Percentiles rank a stretch among this genome's conserved stretches.
Conservation (phyloP, 2,329 filamentous ascomycete species). For the Coniochaeta pulveracea region DNA sequence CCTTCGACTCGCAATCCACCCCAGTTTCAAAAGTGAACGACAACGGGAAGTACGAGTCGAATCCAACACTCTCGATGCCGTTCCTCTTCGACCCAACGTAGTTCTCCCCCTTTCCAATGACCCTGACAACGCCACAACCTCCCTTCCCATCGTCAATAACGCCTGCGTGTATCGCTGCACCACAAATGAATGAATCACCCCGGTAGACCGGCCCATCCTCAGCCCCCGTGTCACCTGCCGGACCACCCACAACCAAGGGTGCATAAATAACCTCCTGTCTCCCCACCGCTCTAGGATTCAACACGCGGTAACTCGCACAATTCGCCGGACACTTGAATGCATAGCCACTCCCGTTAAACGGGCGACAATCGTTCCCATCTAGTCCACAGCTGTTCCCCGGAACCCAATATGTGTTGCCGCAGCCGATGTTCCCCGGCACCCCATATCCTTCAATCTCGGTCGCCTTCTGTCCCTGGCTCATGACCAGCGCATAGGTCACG, state of each 20-base stretch:
- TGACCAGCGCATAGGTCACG: constrained; percentile 55
- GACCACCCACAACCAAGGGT: constrained; percentile 59
- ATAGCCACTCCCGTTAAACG: constrained; percentile 59
- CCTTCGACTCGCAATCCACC: constrained; percentile 57
- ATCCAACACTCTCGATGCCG: constrained; percentile 65
- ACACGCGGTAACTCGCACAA: constrained; percentile 52
- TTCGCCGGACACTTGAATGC: constrained; percentile 66
- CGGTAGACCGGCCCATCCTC: constrained; percentile 65
- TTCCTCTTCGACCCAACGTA: constrained; percentile 55
- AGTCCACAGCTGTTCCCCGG: constrained; percentile 62
- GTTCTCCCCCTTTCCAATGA: constrained; percentile 49
- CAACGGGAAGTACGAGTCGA: constrained; percentile 82
- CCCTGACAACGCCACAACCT: constrained; percentile 59
- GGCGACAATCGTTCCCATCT: constrained; percentile 63
- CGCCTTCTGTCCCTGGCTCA: constrained; percentile 47
- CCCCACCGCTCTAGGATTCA: constrained; percentile 68
- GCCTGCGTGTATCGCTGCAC: constrained; percentile 64
- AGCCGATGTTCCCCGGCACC: constrained; percentile 52
- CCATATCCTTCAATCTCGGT: constrained; percentile 59
- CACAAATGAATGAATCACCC: constrained; percentile 72
- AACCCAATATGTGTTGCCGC: constrained; percentile 59
- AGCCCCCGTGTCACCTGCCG: constrained; percentile 26
- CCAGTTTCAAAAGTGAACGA: constrained; percentile 66
- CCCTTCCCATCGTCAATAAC: constrained; percentile 54
- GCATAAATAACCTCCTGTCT: constrained; percentile 53